Evolutionary conservation across 306 rosid genomes (phyloP).

Genomic region (Malus sylvestris): DNA sequence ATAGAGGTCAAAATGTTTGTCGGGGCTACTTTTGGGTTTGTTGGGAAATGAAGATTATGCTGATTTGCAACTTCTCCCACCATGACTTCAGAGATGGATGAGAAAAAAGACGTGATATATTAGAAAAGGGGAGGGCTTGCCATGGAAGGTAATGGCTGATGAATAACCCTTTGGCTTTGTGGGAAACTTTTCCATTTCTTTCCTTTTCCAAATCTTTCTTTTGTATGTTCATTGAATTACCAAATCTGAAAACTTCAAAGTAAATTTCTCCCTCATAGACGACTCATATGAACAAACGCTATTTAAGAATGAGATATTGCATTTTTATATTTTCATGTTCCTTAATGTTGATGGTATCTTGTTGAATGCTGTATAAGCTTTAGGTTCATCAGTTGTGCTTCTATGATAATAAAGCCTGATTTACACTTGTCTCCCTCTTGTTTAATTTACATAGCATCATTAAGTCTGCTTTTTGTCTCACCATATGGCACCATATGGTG

Average conservation of each 20-base stretch:
- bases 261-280: neutral
- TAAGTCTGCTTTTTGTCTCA: neutral
- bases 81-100: slow-evolving; percentile 14
- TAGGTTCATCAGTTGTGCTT: neutral
- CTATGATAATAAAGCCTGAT: too few relatives aligned
- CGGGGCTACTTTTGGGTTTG: neutral
- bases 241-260: neutral
- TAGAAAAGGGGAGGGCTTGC: slow-evolving; percentile 18
- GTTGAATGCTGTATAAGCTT: neutral
- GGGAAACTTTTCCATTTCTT: neutral
- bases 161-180: slow-evolving; percentile 17
- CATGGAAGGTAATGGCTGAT: slow-evolving; percentile 15
- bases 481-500: neutral
- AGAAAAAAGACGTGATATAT: slow-evolving; percentile 13
- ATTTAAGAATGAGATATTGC: neutral
- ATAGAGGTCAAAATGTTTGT: slow-evolving; percentile 2
- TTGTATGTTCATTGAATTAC: neutral
- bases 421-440: neutral
- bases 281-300: neutral
- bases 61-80: slow-evolving; percentile 16
- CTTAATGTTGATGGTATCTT: neutral
- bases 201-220: neutral
- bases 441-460: neutral
- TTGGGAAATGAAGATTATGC: slow-evolving; percentile 20
- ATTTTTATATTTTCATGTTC: too few relatives aligned